Percentiles rank a stretch among this genome's conserved stretches.
These are phyloP conservation scores for Fusarium proliferatum DNA, from an alignment of 2,329 filamentous ascomycete species.

Conservation along the genomic window DNA sequence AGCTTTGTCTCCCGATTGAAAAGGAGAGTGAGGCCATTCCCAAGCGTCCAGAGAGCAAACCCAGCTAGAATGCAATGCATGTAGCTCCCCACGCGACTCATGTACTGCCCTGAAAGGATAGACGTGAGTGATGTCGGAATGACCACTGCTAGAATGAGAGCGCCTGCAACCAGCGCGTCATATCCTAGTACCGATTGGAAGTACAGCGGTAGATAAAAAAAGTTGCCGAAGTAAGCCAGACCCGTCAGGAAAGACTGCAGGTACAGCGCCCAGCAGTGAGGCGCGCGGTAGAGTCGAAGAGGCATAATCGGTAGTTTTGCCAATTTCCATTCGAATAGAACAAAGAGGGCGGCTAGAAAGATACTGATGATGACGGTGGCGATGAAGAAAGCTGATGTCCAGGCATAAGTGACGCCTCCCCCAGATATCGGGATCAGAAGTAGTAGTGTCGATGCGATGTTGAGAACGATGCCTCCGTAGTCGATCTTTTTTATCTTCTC, in stretches of 20 bases:
- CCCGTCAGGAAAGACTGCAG: background rate
- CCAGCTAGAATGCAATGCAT: background rate
- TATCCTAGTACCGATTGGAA: background rate
- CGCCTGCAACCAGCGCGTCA: background rate
- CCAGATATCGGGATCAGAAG: background rate
- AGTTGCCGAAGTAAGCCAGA: background rate
- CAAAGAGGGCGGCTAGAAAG: background rate
- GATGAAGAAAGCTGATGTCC: background rate
- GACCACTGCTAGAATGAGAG: background rate
- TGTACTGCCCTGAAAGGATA: background rate
- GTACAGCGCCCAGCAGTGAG: background rate
- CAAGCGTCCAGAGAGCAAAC: slow-evolving; percentile 3
- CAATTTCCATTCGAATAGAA: background rate
- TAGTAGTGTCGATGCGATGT: background rate
- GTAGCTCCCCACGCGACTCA: background rate
- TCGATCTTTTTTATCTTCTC: background rate
- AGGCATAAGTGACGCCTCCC: background rate
- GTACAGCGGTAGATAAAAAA: background rate
- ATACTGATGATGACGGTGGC: background rate
- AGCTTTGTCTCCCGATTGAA: background rate
- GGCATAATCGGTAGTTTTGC: background rate
- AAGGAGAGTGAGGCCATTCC: background rate
- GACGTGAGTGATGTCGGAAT: background rate
- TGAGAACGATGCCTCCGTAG: background rate
- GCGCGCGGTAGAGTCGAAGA: background rate